Conservation (phyloP, 2,329 filamentous ascomycete species). For the Penicillium sp. region DNA sequence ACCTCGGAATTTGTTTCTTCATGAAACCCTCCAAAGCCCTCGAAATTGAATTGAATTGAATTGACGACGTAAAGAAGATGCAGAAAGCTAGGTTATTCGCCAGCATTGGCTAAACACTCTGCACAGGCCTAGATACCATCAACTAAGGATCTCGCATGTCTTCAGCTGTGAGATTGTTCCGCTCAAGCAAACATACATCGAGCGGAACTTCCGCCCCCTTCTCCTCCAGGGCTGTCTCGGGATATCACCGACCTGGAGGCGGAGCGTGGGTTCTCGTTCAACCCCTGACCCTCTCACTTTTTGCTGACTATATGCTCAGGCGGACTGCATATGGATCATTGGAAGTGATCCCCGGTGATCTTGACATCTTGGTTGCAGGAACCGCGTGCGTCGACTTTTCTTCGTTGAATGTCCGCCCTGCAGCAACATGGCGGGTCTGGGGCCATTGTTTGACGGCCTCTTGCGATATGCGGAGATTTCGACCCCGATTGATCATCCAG, state of each 20-base stretch:
- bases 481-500: conserved; percentile 66
- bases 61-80: too few species aligned
- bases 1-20: too few species aligned
- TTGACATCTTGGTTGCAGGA: conserved; percentile 70
- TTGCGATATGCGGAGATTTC: conserved; percentile 57
- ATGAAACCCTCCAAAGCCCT: too few species aligned
- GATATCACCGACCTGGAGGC: conserved; percentile 57
- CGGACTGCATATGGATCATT: conserved; percentile 68
- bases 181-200: conserved; percentile 66
- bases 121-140: conserved; percentile 16
- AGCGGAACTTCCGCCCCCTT: conserved; percentile 57
- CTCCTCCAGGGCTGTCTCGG: conserved; percentile 52
- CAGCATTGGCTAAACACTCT: background rate
- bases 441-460: conserved; percentile 67
- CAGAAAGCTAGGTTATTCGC: too few species aligned
- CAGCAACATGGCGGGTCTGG: conserved; percentile 64
- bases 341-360: conserved; percentile 55
- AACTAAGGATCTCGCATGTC: conserved; percentile 55
- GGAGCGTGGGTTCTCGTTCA: conserved; percentile 48
- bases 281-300: background rate
- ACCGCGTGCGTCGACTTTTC: conserved; percentile 79
- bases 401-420: conserved; percentile 59
- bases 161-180: conserved; percentile 67
- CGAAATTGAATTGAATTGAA: too few species aligned
- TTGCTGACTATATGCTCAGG: conserved; percentile 37